Conservation (phyloP, 2,329 filamentous ascomycete species). For the Mariannaea elegans region DNA sequence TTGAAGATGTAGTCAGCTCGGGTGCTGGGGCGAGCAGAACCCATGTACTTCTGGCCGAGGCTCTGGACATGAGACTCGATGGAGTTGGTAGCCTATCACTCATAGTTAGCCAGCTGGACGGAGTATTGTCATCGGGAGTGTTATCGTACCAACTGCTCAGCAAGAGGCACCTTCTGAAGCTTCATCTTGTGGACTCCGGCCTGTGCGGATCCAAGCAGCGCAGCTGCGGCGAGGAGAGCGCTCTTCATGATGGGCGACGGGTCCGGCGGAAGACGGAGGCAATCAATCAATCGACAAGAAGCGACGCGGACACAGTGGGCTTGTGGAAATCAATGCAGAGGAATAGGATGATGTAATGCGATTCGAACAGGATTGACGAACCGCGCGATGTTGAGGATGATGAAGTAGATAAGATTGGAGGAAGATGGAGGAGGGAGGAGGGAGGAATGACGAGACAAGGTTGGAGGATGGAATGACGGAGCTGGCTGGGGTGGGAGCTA, state of each 20-base stretch:
- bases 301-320: conserved; percentile 3
- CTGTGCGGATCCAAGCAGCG: conserved; percentile 83
- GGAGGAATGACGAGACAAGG: conserved; percentile 22
- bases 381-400: conserved; percentile 22
- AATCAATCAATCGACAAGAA: conserved; percentile 7
- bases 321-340: neutral
- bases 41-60: conserved; percentile 97
- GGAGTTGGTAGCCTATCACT: conserved; percentile 74
- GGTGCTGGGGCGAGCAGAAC: conserved; percentile 67
- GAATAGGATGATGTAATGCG: conserved; percentile 15
- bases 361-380: conserved; percentile 13
- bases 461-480: conserved; percentile 35
- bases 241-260: conserved; percentile 79
- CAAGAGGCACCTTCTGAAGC: conserved; percentile 93
- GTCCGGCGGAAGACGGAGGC: conserved; percentile 8
- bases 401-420: conserved; percentile 15
- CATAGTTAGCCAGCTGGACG: conserved; percentile 23
- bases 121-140: conserved; percentile 1
- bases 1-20: conserved; percentile 84
- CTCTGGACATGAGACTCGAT: conserved; percentile 83
- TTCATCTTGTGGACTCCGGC: conserved; percentile 95
- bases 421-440: conserved; percentile 35
- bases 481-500: conserved; percentile 38
- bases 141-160: conserved; percentile 85
- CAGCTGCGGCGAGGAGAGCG: conserved; percentile 78